These are phyloP conservation scores for Hygrophila difformis DNA, from an alignment of 257 asterid species.

Conservation along the genomic window DNA sequence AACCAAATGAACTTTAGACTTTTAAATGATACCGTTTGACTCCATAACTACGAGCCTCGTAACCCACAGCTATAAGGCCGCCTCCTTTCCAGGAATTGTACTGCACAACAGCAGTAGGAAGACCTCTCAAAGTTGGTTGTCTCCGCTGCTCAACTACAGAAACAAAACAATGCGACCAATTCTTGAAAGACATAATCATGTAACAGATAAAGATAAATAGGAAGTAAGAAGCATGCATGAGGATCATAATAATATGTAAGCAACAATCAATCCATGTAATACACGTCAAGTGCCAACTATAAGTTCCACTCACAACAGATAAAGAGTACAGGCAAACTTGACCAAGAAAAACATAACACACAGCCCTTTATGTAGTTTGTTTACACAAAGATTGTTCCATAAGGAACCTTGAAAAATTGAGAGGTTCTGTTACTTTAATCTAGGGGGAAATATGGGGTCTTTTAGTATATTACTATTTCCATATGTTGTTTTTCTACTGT, in stretches of 20 bases:
- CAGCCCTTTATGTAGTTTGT: too few species aligned
- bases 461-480: too few species aligned
- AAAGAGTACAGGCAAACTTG: too few species aligned
- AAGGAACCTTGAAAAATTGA: too few species aligned
- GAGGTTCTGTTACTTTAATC: too few species aligned
- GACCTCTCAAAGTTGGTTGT: conserved; percentile 69
- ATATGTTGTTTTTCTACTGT: too few species aligned
- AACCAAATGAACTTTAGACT: background rate
- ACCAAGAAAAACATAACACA: too few species aligned
- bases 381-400: too few species aligned
- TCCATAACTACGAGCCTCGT: conserved; percentile 83
- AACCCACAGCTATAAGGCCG: conserved; percentile 87
- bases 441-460: too few species aligned
- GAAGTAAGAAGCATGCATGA: conserved; percentile 2
- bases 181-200: conserved; percentile 6
- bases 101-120: conserved; percentile 96
- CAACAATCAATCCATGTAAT: background rate
- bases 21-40: conserved; percentile 65
- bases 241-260: background rate
- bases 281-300: background rate
- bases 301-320: too few species aligned
- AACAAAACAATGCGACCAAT: conserved; percentile 7
- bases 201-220: background rate
- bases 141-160: conserved; percentile 83
- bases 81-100: conserved; percentile 97